Conservation (phyloP, 768 basidiomycete species). For the Lactarius pseudohatsudake region DNA sequence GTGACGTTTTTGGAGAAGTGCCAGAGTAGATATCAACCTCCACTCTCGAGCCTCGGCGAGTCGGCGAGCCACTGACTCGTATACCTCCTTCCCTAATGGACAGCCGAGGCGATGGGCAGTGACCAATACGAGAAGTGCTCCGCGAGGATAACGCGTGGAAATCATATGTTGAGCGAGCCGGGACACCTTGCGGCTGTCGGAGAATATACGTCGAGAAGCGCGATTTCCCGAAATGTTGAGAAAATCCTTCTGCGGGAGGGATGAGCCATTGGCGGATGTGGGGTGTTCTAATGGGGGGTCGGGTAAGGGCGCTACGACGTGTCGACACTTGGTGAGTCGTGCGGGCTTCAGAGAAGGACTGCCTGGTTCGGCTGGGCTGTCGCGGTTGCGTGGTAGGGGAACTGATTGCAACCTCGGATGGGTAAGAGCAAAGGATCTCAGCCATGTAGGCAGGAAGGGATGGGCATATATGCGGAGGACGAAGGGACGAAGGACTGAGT, state of each 20-base stretch:
- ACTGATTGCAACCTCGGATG: conserved; percentile 10
- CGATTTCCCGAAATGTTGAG: neutral
- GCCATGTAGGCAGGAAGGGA: conserved; percentile 32
- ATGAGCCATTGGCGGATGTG: conserved; percentile 7
- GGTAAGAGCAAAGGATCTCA: conserved; percentile 19
- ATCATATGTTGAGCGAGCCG: conserved; percentile 19
- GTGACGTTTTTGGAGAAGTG: conserved; percentile 49
- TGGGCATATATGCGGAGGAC: conserved; percentile 18
- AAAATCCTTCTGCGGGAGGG: neutral
- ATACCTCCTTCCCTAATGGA: conserved; percentile 51
- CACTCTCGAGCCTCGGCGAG: conserved; percentile 51
- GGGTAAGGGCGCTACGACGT: neutral
- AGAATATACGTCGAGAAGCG: conserved; percentile 7
- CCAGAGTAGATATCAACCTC: conserved; percentile 48
- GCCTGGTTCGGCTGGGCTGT: neutral
- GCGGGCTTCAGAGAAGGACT: neutral
- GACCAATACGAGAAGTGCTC: conserved; percentile 46
- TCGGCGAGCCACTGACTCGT: conserved; percentile 54
- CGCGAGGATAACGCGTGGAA: conserved; percentile 34
- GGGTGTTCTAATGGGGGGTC: conserved; percentile 6
- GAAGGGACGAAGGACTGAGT: conserved; percentile 31
- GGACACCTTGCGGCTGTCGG: conserved; percentile 27
- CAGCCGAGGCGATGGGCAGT: conserved; percentile 53
- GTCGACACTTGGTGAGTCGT: neutral
- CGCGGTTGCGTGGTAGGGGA: conserved; percentile 8